Evolutionary conservation across 352 stramenopile species (phyloP).

Genomic region (Plasmopara viticola): DNA sequence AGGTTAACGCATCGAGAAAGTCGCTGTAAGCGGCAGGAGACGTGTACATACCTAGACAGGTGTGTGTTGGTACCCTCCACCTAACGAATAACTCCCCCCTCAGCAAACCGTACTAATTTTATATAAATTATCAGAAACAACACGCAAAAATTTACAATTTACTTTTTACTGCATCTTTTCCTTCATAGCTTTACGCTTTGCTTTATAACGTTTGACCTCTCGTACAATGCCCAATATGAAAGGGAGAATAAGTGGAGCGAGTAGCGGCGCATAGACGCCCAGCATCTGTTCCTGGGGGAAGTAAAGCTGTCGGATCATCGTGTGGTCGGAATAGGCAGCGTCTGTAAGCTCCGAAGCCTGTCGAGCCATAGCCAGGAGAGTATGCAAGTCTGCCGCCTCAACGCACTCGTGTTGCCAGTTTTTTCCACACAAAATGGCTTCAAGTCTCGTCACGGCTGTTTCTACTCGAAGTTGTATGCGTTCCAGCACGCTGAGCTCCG

Average conservation of each 20-base stretch:
- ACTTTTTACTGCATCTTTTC: conserved; percentile 13
- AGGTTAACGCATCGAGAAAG: not conserved
- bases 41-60: conserved; percentile 15
- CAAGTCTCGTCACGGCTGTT: conserved; percentile 39
- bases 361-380: conserved; percentile 32
- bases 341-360: conserved; percentile 44
- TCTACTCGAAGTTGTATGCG: conserved; percentile 55
- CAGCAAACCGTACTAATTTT: not conserved
- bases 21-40: not conserved
- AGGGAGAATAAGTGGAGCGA: conserved; percentile 53
- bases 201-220: conserved; percentile 44
- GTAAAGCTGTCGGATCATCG: conserved; percentile 68
- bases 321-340: conserved; percentile 58
- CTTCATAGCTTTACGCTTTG: conserved; percentile 28
- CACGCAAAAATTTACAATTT: not conserved
- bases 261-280: conserved; percentile 53
- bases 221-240: conserved; percentile 50
- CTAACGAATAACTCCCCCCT: conserved; percentile 7
- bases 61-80: conserved; percentile 14
- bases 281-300: conserved; percentile 68
- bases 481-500: conserved; percentile 64
- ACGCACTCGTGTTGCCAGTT: conserved; percentile 13
- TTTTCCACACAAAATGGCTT: conserved; percentile 41
- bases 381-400: conserved; percentile 18
- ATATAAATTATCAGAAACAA: no score